These are phyloP conservation scores for Lasiodiplodia sp. DNA, from an alignment of 2,329 filamentous ascomycete genomes.

Conservation along the genomic window DNA sequence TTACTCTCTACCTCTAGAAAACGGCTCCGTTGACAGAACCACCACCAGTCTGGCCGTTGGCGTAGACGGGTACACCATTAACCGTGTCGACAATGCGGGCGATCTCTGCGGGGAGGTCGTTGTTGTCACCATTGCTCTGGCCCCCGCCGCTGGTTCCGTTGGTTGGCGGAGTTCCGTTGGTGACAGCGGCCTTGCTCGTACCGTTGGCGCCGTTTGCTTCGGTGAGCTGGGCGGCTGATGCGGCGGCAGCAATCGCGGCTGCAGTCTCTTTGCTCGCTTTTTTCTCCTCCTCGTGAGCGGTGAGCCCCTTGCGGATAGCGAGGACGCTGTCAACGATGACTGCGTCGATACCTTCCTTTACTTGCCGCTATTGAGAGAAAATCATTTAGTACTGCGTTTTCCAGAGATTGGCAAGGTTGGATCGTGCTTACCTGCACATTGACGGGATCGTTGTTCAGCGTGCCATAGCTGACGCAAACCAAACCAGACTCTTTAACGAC, in stretches of 20 bases:
- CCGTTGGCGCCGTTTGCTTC: neutral
- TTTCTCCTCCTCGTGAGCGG: slow-evolving; percentile 41
- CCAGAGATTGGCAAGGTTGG: neutral
- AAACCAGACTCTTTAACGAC: slow-evolving; percentile 94
- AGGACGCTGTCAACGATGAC: slow-evolving; percentile 97
- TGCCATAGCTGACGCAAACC: slow-evolving; percentile 95
- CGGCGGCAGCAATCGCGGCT: neutral
- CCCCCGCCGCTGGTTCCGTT: neutral
- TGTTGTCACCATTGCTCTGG: neutral
- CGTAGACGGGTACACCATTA: slow-evolving; percentile 36
- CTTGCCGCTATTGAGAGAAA: slow-evolving; percentile 72
- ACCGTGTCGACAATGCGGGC: slow-evolving; percentile 33
- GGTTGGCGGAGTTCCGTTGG: neutral
- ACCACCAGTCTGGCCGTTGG: neutral
- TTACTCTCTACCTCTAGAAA: neutral
- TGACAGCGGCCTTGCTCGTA: neutral
- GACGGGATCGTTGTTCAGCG: slow-evolving; percentile 82
- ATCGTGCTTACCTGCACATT: slow-evolving; percentile 77
- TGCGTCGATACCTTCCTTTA: slow-evolving; percentile 93
- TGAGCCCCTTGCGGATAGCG: slow-evolving; percentile 89
- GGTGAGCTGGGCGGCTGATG: slow-evolving; percentile 3
- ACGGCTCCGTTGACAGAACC: slow-evolving; percentile 11
- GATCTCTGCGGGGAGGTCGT: slow-evolving; percentile 2
- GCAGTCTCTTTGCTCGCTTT: neutral
- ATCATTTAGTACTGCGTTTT: slow-evolving; percentile 13